phyloP scores from a whole-genome alignment of 139 green algal species.

The Desmodesmus armatus region DNA sequence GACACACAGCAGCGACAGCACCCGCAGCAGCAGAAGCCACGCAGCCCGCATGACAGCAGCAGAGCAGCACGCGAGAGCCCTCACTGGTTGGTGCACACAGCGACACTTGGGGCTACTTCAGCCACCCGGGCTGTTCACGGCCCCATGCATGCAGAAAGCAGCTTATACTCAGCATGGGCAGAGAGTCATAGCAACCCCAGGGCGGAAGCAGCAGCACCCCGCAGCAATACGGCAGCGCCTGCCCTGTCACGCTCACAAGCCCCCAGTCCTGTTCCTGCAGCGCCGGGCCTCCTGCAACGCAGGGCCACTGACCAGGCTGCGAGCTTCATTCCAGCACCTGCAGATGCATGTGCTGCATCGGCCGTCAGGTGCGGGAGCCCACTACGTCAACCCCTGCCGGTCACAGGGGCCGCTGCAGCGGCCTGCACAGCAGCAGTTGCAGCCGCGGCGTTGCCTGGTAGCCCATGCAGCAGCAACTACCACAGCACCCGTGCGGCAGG shows the following conservation, averaged over 20 bases:
- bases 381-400: too few relatives aligned
- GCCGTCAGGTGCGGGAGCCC: too few relatives aligned
- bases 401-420: neutral
- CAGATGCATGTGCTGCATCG: neutral
- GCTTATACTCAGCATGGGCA: constrained; percentile 18
- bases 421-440: neutral
- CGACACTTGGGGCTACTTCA: neutral
- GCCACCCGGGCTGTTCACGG: too few relatives aligned
- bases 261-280: too few relatives aligned
- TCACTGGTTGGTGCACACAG: constrained; percentile 4
- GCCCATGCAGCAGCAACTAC: constrained; percentile 22
- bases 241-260: too few relatives aligned
- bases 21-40: neutral
- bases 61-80: constrained; percentile 11
- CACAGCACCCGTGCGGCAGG: too few relatives aligned
- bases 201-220: neutral
- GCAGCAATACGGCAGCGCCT: neutral
- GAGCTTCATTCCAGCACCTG: too few relatives aligned
- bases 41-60: neutral
- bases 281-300: too few relatives aligned
- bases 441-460: too few relatives aligned
- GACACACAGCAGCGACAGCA: neutral
- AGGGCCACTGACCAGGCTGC: too few relatives aligned
- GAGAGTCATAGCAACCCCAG: neutral
- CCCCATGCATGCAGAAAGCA: constrained; percentile 22